These are phyloP conservation scores for Globisporangium irregulare DNA, from an alignment of 352 stramenopile genomes.

Conservation along the genomic window DNA sequence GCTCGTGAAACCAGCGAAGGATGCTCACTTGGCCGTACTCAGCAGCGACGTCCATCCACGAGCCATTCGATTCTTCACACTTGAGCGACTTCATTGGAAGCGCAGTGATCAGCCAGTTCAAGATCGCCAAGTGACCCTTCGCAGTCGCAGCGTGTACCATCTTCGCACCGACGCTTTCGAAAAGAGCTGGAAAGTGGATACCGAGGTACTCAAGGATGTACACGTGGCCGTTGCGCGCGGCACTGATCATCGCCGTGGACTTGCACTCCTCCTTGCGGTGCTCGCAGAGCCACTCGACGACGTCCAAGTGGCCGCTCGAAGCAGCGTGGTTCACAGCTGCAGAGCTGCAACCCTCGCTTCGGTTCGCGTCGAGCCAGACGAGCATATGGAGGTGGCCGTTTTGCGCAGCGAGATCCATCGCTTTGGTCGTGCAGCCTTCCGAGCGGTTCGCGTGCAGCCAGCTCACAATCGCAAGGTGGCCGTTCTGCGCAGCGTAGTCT, in stretches of 20 bases:
- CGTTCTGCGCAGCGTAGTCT: conserved; percentile 54
- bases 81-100: conserved; percentile 68
- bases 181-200: conserved; percentile 37
- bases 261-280: conserved; percentile 49
- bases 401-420: conserved; percentile 67
- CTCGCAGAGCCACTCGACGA: conserved; percentile 58
- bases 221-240: conserved; percentile 54
- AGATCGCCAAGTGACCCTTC: conserved; percentile 47
- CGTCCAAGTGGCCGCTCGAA: conserved; percentile 43
- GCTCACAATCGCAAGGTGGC: conserved; percentile 53
- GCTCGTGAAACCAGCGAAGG: conserved; percentile 67
- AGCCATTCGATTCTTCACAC: conserved; percentile 52
- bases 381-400: conserved; percentile 57
- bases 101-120: conserved; percentile 58
- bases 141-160: conserved; percentile 67
- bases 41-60: conserved; percentile 72
- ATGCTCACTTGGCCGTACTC: conserved; percentile 63
- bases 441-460: conserved; percentile 47
- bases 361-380: conserved; percentile 68
- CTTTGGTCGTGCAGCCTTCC: conserved; percentile 48
- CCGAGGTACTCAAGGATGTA: conserved; percentile 57
- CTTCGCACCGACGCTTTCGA: conserved; percentile 49
- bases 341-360: conserved; percentile 60
- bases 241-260: conserved; percentile 48
- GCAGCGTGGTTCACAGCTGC: conserved; percentile 68